These are phyloP conservation scores for Solanum piurae DNA, from an alignment of 257 asterid genomes.

Conservation along the genomic window DNA sequence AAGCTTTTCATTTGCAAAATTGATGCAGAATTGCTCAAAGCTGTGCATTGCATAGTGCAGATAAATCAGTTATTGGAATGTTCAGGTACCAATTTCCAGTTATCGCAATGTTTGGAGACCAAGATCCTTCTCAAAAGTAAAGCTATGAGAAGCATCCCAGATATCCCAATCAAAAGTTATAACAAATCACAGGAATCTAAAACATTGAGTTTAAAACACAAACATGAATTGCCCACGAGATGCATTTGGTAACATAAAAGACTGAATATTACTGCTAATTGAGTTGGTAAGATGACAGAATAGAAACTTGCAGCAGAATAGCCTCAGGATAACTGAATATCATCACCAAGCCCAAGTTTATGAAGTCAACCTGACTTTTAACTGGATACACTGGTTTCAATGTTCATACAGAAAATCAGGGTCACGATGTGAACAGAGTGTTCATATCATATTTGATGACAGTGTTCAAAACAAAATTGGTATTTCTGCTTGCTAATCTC, in stretches of 20 bases:
- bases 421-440: background rate
- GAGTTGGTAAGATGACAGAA: background rate
- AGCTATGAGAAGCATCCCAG: background rate
- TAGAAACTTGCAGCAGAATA: background rate
- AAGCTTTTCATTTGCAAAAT: slow-evolving; percentile 97
- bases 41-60: slow-evolving; percentile 29
- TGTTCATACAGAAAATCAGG: background rate
- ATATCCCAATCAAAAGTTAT: background rate
- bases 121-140: background rate
- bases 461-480: background rate
- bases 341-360: background rate
- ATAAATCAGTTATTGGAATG: background rate
- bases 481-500: background rate
- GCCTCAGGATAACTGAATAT: background rate
- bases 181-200: background rate
- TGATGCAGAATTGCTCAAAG: slow-evolving; percentile 98
- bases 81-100: background rate
- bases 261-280: background rate
- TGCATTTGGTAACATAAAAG: background rate
- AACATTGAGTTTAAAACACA: background rate
- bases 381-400: background rate
- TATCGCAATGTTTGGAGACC: background rate
- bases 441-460: background rate
- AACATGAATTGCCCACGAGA: background rate
- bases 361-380: background rate